A percentile compares a stretch with the other conserved stretches of the same genome.
These are phyloP conservation scores for Fusarium sp. DNA, from an alignment of 2,329 filamentous ascomycete species.

Conservation along the genomic window DNA sequence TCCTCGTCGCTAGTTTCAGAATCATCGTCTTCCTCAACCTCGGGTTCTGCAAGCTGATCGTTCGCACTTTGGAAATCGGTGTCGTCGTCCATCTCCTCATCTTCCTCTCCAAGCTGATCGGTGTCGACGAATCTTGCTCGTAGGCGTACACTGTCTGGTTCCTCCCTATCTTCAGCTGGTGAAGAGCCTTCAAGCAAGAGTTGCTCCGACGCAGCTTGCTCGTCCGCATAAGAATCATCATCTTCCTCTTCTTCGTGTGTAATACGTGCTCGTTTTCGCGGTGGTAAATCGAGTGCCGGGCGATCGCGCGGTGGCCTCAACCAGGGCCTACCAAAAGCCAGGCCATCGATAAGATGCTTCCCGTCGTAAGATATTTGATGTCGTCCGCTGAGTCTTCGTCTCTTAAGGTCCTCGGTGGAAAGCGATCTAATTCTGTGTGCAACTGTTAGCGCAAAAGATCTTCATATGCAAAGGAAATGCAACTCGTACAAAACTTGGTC, in stretches of 20 bases:
- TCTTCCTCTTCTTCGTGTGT: conserved; percentile 54
- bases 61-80: conserved; percentile 44
- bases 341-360: conserved; percentile 83
- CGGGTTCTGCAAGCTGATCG: neutral
- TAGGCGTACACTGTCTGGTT: conserved; percentile 36
- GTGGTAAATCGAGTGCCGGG: conserved; percentile 76
- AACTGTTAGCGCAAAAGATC: conserved; percentile 18
- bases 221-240: conserved; percentile 50
- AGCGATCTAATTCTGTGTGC: conserved; percentile 80
- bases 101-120: conserved; percentile 27
- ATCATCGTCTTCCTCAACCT: conserved; percentile 35
- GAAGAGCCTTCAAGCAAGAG: conserved; percentile 51
- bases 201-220: conserved; percentile 44
- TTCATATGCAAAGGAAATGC: neutral
- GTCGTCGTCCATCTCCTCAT: conserved; percentile 39
- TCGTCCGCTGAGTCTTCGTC: conserved; percentile 78
- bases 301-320: conserved; percentile 69
- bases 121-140: conserved; percentile 38
- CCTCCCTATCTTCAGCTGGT: neutral
- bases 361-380: conserved; percentile 84
- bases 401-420: conserved; percentile 77
- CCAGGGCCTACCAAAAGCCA: conserved; percentile 82
- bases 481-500: conserved; percentile 80
- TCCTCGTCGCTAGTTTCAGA: conserved; percentile 25
- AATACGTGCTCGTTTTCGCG: conserved; percentile 74